These are phyloP conservation scores for Fraxinus quadrangulata DNA, from an alignment of 257 asterid species.

Conservation along the genomic window DNA sequence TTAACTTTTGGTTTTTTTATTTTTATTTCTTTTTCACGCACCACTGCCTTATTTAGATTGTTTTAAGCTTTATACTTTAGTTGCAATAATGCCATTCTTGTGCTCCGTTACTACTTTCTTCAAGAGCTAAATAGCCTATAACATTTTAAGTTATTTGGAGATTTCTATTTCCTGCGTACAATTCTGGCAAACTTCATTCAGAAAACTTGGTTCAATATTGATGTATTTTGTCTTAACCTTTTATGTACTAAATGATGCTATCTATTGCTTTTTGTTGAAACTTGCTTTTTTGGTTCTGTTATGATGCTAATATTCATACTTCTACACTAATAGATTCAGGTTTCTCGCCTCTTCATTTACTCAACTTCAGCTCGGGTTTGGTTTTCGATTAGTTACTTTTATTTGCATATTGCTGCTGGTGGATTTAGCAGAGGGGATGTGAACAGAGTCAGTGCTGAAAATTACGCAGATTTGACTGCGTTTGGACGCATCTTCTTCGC, in stretches of 20 bases:
- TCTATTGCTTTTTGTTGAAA: background rate
- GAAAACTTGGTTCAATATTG: background rate
- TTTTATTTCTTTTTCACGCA: background rate
- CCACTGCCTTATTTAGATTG: background rate
- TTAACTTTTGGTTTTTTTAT: background rate
- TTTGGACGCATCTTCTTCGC: conserved; percentile 53
- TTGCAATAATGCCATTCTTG: conserved; percentile 21
- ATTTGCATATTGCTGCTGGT: conserved; percentile 35
- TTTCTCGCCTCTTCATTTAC: no score
- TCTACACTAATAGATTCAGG: no score
- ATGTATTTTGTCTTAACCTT: background rate
- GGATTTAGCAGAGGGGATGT: conserved; percentile 46
- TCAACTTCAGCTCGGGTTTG: no score
- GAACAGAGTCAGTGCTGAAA: conserved; percentile 36
- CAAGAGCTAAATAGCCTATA: background rate
- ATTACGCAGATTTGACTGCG: conserved; percentile 51
- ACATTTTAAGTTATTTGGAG: conserved; percentile 8
- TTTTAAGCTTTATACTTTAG: background rate
- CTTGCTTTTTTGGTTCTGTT: no score
- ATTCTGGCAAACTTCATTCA: background rate
- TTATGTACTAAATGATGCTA: background rate
- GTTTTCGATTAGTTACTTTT: no score
- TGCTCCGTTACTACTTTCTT: background rate
- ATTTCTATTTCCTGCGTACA: background rate
- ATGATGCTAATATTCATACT: no score